Evolutionary conservation across 2,329 filamentous ascomycete species (phyloP), one percentile per base, ranked within the genome.

Genomic region (Juglanconis sp.): DNA sequence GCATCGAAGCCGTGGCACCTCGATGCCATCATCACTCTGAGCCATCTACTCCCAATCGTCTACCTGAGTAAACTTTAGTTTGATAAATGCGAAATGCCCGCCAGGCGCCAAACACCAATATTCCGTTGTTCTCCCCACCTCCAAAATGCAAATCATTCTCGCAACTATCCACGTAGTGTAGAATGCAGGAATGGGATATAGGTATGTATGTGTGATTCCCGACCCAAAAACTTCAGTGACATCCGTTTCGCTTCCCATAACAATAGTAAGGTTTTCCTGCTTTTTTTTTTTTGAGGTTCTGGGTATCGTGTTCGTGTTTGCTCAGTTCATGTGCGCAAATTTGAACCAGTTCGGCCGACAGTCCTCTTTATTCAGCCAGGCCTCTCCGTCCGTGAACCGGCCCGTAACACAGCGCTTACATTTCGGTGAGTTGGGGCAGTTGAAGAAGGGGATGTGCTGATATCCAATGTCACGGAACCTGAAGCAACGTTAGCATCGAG

Each of bases 391-490:
- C 32, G 92, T 97, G 69, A 97, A 90, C 61, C 89, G 86, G 53
- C 94, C 95, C 0, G 91, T 85, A n/a, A 87, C 83, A 73, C 94
- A 98, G 66, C 91, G 91, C 66, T 84, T 88, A 73, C 94, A 98
- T 75, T 98, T 98, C 53, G 91, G 90, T 56, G 90, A 96, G 77
- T 96, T 98, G 64, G 95, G 95, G 72, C 95, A 99, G 79, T 99
- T 99, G 82, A 96, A 96, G 79, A 96, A 99, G 50, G 95, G 95
- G 57, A 98, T 93, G 69, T 99, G 95, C 70, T 97, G 92, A 77
- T 99, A 99, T 60, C 95, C 95, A 67, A 99, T 98, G 73, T 99
- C 95, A 57, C 94, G 93, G 88, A 99, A 99, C 93, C 93, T 96
- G 65, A 6, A 59, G 63, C n/a, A 46, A 15, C 8, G 46, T 63